Base-by-base conservation (phyloP, 2,329 filamentous ascomycete genomes). In the Colletotrichum ledebouriae region DNA sequence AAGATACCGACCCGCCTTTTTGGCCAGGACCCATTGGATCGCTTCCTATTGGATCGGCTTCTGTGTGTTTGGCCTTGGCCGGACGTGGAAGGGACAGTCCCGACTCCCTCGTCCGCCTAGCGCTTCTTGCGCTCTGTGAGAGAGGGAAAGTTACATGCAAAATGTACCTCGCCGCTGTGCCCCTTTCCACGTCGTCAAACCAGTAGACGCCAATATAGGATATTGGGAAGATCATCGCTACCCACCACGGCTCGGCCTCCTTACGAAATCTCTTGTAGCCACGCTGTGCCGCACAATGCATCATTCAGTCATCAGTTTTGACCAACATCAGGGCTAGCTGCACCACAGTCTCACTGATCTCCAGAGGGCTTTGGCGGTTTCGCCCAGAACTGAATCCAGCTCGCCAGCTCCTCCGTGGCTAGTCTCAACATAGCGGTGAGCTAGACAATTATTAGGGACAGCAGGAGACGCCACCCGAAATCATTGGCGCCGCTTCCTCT, bases 371-470 rank as follows among this genome's bases (percentile, higher is more conserved):
- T 46, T 39, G 17, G 25, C 22, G 25, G 13, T 20, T 25, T 44
- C 46, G 29, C 59, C 39, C 22, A 29, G 52, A 20, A 25, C 60
- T 58, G 53, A 37, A 46, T 41, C 55, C 44, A 63, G 59, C 37
- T 47, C 46, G 37, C 50, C 41, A 59, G 33, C 22, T 49, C 20
- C 46, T 55, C 17, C 47, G 47, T 22, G 55, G 20, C 61, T 68
- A 60, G 42, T 29, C 61, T 55, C 17, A 50, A 60, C 25, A 6
- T 44, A 22, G 55, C 52, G 9, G 41, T 37, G 42, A 53, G 65
- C 55, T 65, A 60, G 61, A 59, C 49, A 65, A 65, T 68, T 65
- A 37, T 56, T 42, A 65, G 65, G 65, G 49, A 33, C 37, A 13
- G 37, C 25, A 56, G 37, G 37, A 29, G 42, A 33, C 41, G 37